These are phyloP conservation scores for Mucor circinelloides DNA, from an alignment of 371 early-diverging fungal genomes.

Conservation along the genomic window DNA sequence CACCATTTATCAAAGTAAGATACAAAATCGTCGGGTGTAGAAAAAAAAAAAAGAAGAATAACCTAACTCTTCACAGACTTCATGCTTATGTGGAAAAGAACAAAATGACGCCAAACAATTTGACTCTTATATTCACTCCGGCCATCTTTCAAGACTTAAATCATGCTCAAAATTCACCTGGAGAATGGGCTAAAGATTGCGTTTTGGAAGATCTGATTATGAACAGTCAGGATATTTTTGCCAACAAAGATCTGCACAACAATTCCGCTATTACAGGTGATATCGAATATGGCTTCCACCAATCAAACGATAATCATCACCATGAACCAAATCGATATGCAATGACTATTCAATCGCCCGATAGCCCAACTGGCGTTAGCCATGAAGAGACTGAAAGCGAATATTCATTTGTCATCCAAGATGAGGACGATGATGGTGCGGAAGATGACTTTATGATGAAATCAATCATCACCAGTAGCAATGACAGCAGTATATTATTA, in stretches of 20 bases:
- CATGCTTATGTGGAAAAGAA: slow-evolving; percentile 53
- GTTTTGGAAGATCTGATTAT: slow-evolving; percentile 50
- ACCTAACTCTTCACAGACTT: background rate
- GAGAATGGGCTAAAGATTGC: slow-evolving; percentile 51
- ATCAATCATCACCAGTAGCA: background rate
- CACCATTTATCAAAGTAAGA: slow-evolving; percentile 57
- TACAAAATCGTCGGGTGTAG: background rate
- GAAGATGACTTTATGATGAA: background rate
- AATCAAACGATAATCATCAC: background rate
- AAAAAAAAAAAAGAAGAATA: background rate
- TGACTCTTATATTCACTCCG: slow-evolving; percentile 61
- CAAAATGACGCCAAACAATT: slow-evolving; percentile 59
- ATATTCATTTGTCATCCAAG: slow-evolving; percentile 12
- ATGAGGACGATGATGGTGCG: slow-evolving; percentile 6
- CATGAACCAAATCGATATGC: slow-evolving; percentile 23
- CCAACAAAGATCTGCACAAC: slow-evolving; percentile 47
- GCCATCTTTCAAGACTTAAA: slow-evolving; percentile 66
- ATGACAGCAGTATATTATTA: background rate
- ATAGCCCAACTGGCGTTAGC: slow-evolving; percentile 14
- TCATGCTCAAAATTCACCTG: slow-evolving; percentile 45
- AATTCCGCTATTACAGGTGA: slow-evolving; percentile 51
- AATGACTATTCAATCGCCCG: slow-evolving; percentile 27
- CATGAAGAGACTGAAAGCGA: slow-evolving; percentile 8
- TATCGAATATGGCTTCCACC: slow-evolving; percentile 46
- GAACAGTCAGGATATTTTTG: slow-evolving; percentile 43